A percentile compares a stretch with the other conserved stretches of the same genome.
Conservation (phyloP, 2,329 filamentous ascomycete genomes). For the Xylariaceae sp. region DNA sequence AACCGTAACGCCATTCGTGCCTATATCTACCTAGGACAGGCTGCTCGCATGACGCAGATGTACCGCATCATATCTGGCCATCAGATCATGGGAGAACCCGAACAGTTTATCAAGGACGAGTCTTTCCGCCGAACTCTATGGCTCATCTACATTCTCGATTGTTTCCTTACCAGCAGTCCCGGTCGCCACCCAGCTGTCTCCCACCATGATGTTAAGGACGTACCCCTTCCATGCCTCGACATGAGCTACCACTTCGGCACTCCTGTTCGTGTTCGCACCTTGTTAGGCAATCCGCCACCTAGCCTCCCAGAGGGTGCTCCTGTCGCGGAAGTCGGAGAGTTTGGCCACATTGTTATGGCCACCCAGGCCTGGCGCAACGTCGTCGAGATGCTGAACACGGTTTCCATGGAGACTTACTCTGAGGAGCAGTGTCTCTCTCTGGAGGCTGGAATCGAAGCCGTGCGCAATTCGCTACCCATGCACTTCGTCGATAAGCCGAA, state of each 20-base stretch:
- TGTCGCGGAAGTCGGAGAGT: constrained; percentile 53
- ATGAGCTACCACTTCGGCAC: constrained; percentile 61
- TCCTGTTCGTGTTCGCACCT: constrained; percentile 53
- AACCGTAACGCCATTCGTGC: constrained; percentile 56
- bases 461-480: constrained; percentile 51
- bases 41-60: constrained; percentile 61
- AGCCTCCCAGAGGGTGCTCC: constrained; percentile 36
- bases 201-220: constrained; percentile 48
- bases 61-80: constrained; percentile 55
- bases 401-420: constrained; percentile 46
- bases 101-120: constrained; percentile 57
- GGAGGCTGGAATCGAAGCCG: constrained; percentile 50
- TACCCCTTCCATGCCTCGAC: constrained; percentile 54
- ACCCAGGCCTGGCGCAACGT: constrained; percentile 58
- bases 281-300: constrained; percentile 39
- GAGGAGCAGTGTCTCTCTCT: constrained; percentile 49
- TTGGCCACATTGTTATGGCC: constrained; percentile 56
- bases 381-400: constrained; percentile 55
- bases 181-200: constrained; percentile 54
- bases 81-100: constrained; percentile 46
- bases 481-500: constrained; percentile 57
- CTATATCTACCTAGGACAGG: constrained; percentile 59
- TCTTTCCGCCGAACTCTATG: constrained; percentile 57
- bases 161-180: constrained; percentile 56
- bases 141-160: constrained; percentile 60